Base-by-base conservation (phyloP, 345 rosid genomes). In the Sonneratia alba region DNA sequence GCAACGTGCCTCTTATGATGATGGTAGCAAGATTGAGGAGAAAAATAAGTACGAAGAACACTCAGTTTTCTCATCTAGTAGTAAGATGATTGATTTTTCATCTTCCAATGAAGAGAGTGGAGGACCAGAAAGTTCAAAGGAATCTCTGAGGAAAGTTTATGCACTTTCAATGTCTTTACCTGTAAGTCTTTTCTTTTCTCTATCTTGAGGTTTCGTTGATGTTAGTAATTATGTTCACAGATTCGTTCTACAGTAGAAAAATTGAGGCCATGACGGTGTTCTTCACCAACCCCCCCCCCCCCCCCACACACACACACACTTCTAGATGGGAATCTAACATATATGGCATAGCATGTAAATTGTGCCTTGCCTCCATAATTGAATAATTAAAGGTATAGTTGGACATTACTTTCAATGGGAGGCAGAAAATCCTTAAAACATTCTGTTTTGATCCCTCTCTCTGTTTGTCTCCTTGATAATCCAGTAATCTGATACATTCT, bases 31-130 rank as follows among this genome's bases (percentile, higher is more conserved):
- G 76, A 78, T 67, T 43, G 76, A 74, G 67, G 84, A 80, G 68
- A 79, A 43, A 14, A 22, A 61, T 36, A 69, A 72, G 74, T 24
- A 48, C 45, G 68, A 71, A 53, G 4, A 74, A 40, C 10, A 69
- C 36, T 24, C 18, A 63, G 32, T 34, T 22, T 10, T 0, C 27
- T 22, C 62, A 32, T 49, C 70, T 45, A 40, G 34, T 12, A 47
- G 40, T 24, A 27, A 47, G n/a, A 40, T 74, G 36, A 11, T 73
- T 68, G 36, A 6, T 37, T 14, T 63, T 68, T 67, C 73, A 36
- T 78, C 76, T 80, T 37, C 75, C 18, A 81, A 76, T 76, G 74
- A 75, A 53, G 84, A 83, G 66, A 85, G 74, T 36, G 82, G 75
- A 59, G 85, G 71, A 27, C 66, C 56, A 27, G 63, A 37, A 15